Evolutionary conservation across 2,329 filamentous ascomycete genomes (phyloP).

Genomic region (Cryphonectria radicalis): DNA sequence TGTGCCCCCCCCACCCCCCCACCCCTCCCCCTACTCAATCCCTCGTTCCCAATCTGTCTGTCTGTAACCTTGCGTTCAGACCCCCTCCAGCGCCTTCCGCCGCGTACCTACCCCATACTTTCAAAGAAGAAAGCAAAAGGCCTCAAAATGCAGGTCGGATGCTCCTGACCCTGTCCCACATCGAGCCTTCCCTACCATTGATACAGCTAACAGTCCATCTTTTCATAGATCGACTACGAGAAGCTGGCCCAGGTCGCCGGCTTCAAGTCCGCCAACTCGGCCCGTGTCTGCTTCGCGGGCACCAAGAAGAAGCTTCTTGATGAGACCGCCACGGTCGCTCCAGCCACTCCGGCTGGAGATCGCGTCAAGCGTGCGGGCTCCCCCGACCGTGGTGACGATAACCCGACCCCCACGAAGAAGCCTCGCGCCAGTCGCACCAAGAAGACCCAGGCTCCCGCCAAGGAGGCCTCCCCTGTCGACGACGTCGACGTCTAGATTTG

Average conservation of each 20-base stretch:
- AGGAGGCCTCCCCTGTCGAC: background rate
- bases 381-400: background rate
- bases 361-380: background rate
- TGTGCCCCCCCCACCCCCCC: background rate
- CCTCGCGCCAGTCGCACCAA: background rate
- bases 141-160: too few relatives aligned
- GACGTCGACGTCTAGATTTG: background rate
- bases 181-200: background rate
- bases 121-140: background rate
- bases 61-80: background rate
- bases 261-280: slow-evolving; percentile 9
- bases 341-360: background rate
- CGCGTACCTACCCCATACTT: background rate
- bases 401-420: slow-evolving; percentile 15
- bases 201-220: background rate
- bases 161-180: too few relatives aligned
- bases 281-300: background rate
- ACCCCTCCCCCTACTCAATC: background rate
- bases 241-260: slow-evolving; percentile 17
- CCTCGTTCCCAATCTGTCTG: too few relatives aligned
- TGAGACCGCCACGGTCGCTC: background rate
- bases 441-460: background rate
- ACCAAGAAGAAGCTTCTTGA: slow-evolving; percentile 17
- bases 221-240: slow-evolving; percentile 9
- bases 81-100: background rate